Evolutionary conservation across 148 eudicot species (phyloP).

Genomic region (Fagopyrum homotropicum): DNA sequence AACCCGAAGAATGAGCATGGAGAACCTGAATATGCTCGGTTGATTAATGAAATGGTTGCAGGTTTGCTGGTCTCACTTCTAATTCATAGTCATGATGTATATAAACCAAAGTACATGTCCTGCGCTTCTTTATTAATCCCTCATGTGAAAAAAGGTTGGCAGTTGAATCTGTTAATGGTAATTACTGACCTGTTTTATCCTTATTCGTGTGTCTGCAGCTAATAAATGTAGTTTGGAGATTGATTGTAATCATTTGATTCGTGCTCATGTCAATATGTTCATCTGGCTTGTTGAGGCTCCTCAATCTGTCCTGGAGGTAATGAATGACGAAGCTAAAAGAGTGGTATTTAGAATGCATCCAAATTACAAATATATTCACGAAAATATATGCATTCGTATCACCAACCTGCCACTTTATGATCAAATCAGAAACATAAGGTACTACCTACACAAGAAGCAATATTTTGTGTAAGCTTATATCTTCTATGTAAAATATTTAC

Average conservation of each 20-base stretch:
- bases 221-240: conserved; percentile 94
- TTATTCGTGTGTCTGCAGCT: conserved; percentile 38
- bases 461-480: neutral
- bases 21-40: conserved; percentile 56
- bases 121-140: neutral
- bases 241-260: conserved; percentile 83
- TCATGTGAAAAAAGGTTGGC: neutral
- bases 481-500: neutral
- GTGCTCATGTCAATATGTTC: conserved; percentile 79
- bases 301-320: conserved; percentile 91
- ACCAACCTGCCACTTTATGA: conserved; percentile 90
- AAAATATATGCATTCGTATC: conserved; percentile 75
- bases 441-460: neutral
- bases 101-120: neutral
- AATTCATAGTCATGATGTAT: neutral
- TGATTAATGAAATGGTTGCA: conserved; percentile 93
- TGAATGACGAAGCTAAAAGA: conserved; percentile 90
- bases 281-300: conserved; percentile 99
- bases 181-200: neutral
- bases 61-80: conserved; percentile 28
- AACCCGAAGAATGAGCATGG: conserved; percentile 59
- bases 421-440: conserved; percentile 95
- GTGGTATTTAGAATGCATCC: conserved; percentile 83
- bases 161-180: neutral
- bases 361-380: conserved; percentile 80